Conservation (phyloP, 345 rosid genomes). For the Euphorbia tirucalli region DNA sequence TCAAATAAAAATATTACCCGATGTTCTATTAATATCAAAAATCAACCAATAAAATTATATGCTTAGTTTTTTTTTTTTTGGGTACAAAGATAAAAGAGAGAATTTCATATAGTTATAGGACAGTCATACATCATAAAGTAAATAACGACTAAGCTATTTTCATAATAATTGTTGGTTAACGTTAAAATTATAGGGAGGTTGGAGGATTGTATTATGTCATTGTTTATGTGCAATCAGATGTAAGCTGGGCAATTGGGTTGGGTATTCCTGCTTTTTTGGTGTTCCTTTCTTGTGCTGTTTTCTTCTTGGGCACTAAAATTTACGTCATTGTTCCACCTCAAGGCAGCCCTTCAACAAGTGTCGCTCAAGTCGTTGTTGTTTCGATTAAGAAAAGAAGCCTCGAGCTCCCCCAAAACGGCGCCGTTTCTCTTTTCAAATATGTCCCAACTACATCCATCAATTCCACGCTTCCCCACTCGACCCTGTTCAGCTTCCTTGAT, state of each 20-base stretch:
- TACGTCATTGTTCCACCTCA: slow-evolving; percentile 40
- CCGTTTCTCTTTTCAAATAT: slow-evolving; percentile 21
- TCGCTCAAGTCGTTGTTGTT: slow-evolving; percentile 35
- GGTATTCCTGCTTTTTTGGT: slow-evolving; percentile 37
- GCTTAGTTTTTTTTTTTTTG: too few relatives aligned
- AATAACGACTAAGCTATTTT: too few relatives aligned
- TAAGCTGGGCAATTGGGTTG: slow-evolving; percentile 39
- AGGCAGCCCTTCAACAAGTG: slow-evolving; percentile 37
- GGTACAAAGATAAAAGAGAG: too few relatives aligned
- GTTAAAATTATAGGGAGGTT: too few relatives aligned
- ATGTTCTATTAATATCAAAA: too few relatives aligned
- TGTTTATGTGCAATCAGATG: slow-evolving; percentile 34
- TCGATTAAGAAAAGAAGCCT: slow-evolving; percentile 28
- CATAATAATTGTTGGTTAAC: too few relatives aligned
- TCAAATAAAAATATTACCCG: too few relatives aligned
- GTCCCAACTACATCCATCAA: slow-evolving; percentile 24
- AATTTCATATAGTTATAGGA: too few relatives aligned
- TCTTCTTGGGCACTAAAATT: slow-evolving; percentile 36
- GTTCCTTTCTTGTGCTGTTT: slow-evolving; percentile 33
- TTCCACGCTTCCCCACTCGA: slow-evolving; percentile 26
- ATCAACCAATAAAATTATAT: too few relatives aligned
- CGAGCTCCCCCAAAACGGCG: slow-evolving; percentile 14
- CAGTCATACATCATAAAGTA: too few relatives aligned
- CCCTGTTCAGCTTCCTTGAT: slow-evolving; percentile 46
- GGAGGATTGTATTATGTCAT: too few relatives aligned